A percentile compares a stretch with the other conserved stretches of the same genome.
phyloP scores from a whole-genome alignment of 2,329 filamentous ascomycete genomes.

The Paraphoma chrysanthemicola region DNA sequence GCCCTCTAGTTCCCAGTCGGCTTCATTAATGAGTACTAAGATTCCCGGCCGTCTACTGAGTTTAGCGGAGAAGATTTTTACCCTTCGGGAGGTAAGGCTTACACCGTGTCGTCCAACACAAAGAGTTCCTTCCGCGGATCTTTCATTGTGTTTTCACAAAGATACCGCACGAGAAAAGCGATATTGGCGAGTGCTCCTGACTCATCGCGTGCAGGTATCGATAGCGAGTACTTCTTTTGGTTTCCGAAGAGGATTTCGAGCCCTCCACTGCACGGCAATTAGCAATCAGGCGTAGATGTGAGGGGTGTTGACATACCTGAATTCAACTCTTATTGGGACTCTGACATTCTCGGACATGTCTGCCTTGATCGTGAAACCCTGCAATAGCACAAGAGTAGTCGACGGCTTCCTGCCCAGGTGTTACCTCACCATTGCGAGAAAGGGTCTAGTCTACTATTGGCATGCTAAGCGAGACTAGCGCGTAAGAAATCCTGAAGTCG shows the following conservation, averaged over 20 bases:
- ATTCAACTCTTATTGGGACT: slow-evolving; percentile 74
- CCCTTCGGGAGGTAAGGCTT: slow-evolving; percentile 47
- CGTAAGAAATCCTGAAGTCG: slow-evolving; percentile 33
- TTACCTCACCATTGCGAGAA: slow-evolving; percentile 5
- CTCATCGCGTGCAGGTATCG: slow-evolving; percentile 68
- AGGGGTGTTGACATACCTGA: slow-evolving; percentile 62
- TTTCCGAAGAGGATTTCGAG: slow-evolving; percentile 94
- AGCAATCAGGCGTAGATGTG: neutral
- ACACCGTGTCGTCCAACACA: slow-evolving; percentile 87
- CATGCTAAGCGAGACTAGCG: slow-evolving; percentile 40
- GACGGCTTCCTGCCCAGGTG: neutral
- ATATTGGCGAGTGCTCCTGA: slow-evolving; percentile 71
- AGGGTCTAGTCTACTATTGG: slow-evolving; percentile 17
- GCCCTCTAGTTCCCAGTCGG: slow-evolving; percentile 97
- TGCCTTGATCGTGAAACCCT: neutral
- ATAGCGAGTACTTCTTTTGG: slow-evolving; percentile 73
- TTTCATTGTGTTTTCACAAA: slow-evolving; percentile 83
- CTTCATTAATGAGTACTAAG: slow-evolving; percentile 94
- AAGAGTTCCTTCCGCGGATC: slow-evolving; percentile 87
- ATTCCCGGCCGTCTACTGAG: slow-evolving; percentile 85
- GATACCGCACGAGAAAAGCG: slow-evolving; percentile 76
- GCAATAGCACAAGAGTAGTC: neutral
- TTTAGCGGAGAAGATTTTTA: slow-evolving; percentile 22
- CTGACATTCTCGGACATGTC: slow-evolving; percentile 35
- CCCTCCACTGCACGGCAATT: slow-evolving; percentile 68